Evolutionary conservation across 306 rosid genomes (phyloP).

Genomic region (Corylus avellana): DNA sequence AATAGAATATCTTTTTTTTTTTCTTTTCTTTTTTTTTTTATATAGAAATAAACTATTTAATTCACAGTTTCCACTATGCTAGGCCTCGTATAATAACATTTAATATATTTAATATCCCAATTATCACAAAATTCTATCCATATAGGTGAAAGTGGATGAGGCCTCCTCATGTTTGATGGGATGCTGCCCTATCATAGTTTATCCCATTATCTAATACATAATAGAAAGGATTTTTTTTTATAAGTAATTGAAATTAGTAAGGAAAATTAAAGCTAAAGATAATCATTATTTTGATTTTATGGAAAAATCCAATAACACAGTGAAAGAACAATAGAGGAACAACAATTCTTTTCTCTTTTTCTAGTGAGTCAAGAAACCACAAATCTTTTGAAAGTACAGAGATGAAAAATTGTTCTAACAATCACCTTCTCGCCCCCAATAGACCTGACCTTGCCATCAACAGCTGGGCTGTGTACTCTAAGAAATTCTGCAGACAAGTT

Average conservation of each 20-base stretch:
- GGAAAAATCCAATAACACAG: neutral
- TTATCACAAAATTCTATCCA: neutral
- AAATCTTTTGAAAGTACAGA: neutral
- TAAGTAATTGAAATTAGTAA: neutral
- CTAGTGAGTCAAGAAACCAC: neutral
- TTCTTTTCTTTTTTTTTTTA: neutral
- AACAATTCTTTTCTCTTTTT: neutral
- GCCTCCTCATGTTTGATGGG: neutral
- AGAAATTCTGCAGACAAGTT: slow-evolving; percentile 81
- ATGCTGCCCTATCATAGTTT: neutral
- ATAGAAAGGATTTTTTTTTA: too few species aligned
- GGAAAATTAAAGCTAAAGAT: neutral
- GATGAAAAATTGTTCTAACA: slow-evolving; percentile 2
- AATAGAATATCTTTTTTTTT: neutral
- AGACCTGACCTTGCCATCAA: slow-evolving; percentile 75
- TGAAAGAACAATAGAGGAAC: neutral
- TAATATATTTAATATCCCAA: neutral
- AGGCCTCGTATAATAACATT: neutral
- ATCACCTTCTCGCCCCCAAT: slow-evolving; percentile 85
- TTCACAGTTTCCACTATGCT: neutral
- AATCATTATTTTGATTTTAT: neutral
- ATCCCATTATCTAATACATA: neutral
- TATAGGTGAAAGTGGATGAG: neutral
- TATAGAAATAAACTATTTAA: neutral
- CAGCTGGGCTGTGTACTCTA: slow-evolving; percentile 83